Conservation (phyloP, 768 basidiomycete species). For the Russula vinacea region DNA sequence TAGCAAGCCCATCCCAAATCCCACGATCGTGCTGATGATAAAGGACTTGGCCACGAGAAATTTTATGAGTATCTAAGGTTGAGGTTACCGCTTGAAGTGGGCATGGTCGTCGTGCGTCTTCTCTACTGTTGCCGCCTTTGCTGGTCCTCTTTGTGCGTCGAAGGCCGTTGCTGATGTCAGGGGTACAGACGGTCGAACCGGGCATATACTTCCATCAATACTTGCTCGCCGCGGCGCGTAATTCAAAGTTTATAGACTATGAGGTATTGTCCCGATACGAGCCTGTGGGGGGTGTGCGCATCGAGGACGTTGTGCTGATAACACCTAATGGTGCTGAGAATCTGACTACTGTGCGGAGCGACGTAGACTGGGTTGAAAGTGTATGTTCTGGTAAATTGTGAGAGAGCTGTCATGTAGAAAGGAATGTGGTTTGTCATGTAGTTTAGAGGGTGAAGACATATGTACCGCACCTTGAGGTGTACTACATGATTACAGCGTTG, state of each 20-base stretch:
- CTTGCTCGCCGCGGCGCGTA: conserved; percentile 60
- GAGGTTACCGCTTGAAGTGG: conserved; percentile 62
- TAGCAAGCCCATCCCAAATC: conserved; percentile 64
- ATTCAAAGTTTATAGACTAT: conserved; percentile 65
- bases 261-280: conserved; percentile 69
- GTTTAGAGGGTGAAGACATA: too few species aligned
- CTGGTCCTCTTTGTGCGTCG: background rate
- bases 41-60: conserved; percentile 46
- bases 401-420: conserved; percentile 1
- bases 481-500: too few species aligned
- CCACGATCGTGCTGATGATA: conserved; percentile 43
- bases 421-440: background rate
- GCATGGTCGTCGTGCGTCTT: conserved; percentile 80
- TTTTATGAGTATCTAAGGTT: conserved; percentile 82
- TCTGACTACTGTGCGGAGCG: conserved; percentile 80
- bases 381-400: conserved; percentile 66
- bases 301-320: conserved; percentile 89
- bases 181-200: conserved; percentile 78
- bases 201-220: conserved; percentile 85
- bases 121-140: background rate
- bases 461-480: too few species aligned
- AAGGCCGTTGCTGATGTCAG: conserved; percentile 8
- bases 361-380: conserved; percentile 76
- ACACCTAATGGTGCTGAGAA: conserved; percentile 74
- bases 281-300: conserved; percentile 84